These are phyloP conservation scores for Triangularia setosa DNA, from an alignment of 2,329 filamentous ascomycete genomes.

Conservation along the genomic window DNA sequence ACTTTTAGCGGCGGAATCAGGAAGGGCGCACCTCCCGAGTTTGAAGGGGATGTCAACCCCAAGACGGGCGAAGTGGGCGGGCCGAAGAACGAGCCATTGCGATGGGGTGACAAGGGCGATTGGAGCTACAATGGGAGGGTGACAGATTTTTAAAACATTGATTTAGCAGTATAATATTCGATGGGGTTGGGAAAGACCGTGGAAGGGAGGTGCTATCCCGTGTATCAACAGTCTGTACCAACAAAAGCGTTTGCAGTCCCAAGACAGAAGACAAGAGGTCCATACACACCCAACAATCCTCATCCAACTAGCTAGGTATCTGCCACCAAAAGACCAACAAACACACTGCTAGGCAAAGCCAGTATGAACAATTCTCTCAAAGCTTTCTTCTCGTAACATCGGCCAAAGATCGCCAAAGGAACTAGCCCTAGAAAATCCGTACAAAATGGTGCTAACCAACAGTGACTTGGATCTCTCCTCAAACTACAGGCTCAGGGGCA, in stretches of 20 bases:
- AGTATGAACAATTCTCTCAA: not conserved
- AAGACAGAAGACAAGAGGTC: not conserved
- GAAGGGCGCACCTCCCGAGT: slow-evolving; percentile 80
- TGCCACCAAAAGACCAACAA: not conserved
- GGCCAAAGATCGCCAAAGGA: no score
- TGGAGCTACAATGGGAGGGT: slow-evolving; percentile 96
- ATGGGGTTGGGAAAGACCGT: not conserved
- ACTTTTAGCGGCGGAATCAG: slow-evolving; percentile 58
- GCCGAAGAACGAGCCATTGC: slow-evolving; percentile 91
- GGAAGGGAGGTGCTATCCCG: not conserved
- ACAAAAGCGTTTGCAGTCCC: not conserved
- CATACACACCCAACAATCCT: not conserved
- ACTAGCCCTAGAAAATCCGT: no score
- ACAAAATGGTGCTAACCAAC: not conserved
- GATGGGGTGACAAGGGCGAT: slow-evolving; percentile 72
- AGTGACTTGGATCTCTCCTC: not conserved
- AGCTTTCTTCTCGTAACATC: not conserved
- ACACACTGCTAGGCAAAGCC: not conserved
- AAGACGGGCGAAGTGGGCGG: slow-evolving; percentile 93
- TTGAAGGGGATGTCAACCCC: slow-evolving; percentile 87
- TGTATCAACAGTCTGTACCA: not conserved
- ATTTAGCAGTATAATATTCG: no score
- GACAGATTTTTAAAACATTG: slow-evolving; percentile 76
- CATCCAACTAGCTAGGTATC: not conserved
- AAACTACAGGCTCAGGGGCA: not conserved